Conservation (phyloP, 257 asterid species). For the Plectranthus barbatus region DNA sequence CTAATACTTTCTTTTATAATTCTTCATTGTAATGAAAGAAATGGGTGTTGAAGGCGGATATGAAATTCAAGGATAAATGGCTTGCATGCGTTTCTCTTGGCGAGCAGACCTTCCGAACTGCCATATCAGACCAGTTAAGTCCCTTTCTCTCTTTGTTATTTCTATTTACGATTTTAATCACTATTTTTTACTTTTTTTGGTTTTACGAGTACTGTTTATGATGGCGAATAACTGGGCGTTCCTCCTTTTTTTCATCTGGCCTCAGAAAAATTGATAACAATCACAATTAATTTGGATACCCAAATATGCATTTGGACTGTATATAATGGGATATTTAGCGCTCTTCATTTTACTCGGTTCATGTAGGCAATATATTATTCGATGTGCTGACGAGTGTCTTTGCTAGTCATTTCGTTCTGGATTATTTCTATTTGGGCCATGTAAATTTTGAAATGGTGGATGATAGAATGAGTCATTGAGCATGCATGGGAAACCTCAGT, state of each 20-base stretch:
- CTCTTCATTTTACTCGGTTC: neutral
- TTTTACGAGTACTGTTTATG: neutral
- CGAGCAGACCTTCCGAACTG: slow-evolving; percentile 82
- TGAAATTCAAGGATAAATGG: slow-evolving; percentile 94
- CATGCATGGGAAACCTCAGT: neutral
- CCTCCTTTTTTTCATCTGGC: neutral
- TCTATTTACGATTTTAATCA: neutral
- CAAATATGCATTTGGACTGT: neutral
- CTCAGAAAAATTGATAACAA: neutral
- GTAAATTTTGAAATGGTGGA: neutral
- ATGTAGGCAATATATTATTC: neutral
- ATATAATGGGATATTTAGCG: neutral
- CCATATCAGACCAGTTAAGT: slow-evolving; percentile 71
- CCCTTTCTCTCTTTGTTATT: neutral
- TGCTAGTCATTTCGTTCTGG: neutral
- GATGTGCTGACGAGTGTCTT: neutral
- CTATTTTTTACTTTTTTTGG: neutral
- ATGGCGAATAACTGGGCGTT: neutral
- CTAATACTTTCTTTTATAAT: neutral
- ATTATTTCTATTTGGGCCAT: neutral
- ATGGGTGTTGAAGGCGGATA: slow-evolving; percentile 62
- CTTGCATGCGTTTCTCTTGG: slow-evolving; percentile 86
- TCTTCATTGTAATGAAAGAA: neutral
- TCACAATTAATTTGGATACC: neutral
- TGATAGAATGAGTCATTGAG: neutral